phyloP scores from a whole-genome alignment of 2,329 filamentous ascomycete genomes.

The Massarina eburnea region DNA sequence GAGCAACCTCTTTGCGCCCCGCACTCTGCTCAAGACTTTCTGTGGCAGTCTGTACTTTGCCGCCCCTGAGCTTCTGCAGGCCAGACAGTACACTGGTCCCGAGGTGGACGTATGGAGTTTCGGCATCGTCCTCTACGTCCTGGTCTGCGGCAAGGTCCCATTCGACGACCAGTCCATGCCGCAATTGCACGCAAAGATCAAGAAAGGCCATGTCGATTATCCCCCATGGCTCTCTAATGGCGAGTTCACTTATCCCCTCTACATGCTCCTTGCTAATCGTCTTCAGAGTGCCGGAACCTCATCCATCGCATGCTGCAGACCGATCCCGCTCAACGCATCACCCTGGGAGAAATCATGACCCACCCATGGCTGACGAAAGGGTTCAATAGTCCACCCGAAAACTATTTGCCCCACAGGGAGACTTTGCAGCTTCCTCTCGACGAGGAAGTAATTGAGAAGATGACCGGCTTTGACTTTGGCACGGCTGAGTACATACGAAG shows the following conservation, averaged over 20 bases:
- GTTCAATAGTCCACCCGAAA: conserved; percentile 83
- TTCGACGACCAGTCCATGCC: conserved; percentile 99
- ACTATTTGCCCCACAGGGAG: conserved; percentile 80
- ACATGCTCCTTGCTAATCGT: conserved; percentile 7
- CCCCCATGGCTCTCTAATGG: conserved; percentile 88
- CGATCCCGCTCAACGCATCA: conserved; percentile 83
- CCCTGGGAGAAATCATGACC: conserved; percentile 85
- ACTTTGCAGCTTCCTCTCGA: conserved; percentile 85
- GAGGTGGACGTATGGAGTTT: conserved; percentile 99
- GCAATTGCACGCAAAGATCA: conserved; percentile 96
- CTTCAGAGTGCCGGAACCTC: conserved; percentile 83
- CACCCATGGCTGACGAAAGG: conserved; percentile 97
- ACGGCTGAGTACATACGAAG: conserved; percentile 77
- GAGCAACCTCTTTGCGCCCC: conserved; percentile 91
- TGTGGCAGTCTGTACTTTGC: conserved; percentile 98
- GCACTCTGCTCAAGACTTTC: conserved; percentile 87
- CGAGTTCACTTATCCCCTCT: conserved; percentile 53
- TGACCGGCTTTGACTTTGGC: conserved; percentile 98
- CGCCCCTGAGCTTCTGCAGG: conserved; percentile 90
- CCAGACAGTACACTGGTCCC: conserved; percentile 89
- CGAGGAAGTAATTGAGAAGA: conserved; percentile 78
- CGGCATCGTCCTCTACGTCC: conserved; percentile 93
- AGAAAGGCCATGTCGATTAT: conserved; percentile 94
- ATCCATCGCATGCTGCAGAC: conserved; percentile 96
- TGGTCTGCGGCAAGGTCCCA: conserved; percentile 96